Conservation (phyloP, 257 asterid species). For the Nicotiana obtusifolia region DNA sequence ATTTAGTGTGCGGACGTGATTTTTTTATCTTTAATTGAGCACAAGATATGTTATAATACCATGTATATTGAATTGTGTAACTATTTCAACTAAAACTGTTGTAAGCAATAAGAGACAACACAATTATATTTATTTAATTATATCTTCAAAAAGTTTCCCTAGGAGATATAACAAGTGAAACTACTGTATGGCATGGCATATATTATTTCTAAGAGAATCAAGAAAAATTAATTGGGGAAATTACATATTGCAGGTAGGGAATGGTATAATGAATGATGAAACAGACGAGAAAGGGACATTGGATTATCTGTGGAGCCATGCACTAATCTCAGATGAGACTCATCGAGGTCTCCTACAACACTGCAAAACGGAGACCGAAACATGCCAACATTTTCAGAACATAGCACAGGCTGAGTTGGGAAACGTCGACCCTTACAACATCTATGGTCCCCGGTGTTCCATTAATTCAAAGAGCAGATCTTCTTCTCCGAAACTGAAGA, state of each 20-base stretch:
- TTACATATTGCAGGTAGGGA: constrained; percentile 27
- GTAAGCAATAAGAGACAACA: too few species aligned
- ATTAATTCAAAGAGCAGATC: neutral
- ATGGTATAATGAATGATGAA: constrained; percentile 34
- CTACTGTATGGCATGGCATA: too few species aligned
- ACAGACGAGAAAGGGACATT: constrained; percentile 24
- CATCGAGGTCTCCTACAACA: constrained; percentile 21
- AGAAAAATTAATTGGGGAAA: neutral
- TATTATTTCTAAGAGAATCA: neutral
- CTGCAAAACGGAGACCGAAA: constrained; percentile 15
- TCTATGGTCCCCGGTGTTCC: constrained; percentile 32
- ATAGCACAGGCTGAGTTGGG: constrained; percentile 21
- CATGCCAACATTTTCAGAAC: constrained; percentile 16
- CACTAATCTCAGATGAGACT: constrained; percentile 37
- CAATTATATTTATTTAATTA: too few species aligned
- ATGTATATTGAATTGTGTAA: neutral
- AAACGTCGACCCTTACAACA: constrained; percentile 26
- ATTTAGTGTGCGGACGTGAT: too few species aligned
- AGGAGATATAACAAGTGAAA: too few species aligned
- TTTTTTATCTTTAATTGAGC: too few species aligned
- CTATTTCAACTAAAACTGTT: too few species aligned
- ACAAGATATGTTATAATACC: neutral
- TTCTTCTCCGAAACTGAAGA: neutral
- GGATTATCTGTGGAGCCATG: constrained; percentile 42
- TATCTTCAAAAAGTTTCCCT: too few species aligned